Evolutionary conservation across 257 asterid species (phyloP).

Genomic region (Salvia rosmarinus): DNA sequence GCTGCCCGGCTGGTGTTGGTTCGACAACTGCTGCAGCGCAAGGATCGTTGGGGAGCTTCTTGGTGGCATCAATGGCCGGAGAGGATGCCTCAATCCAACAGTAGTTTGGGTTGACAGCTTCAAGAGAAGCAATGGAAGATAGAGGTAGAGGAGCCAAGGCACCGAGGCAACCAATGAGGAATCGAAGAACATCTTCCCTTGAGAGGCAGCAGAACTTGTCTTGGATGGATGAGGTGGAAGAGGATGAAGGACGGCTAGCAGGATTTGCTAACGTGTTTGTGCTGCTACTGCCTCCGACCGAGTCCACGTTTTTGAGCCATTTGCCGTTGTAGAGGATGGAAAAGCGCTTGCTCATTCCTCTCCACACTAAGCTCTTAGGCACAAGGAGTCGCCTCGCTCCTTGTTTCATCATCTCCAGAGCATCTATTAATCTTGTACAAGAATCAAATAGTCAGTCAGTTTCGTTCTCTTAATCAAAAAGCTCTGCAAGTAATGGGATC

Average conservation of each 20-base stretch:
- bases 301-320: conserved; percentile 74
- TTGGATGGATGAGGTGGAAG: conserved; percentile 58
- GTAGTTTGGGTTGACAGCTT: conserved; percentile 72
- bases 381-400: conserved; percentile 95
- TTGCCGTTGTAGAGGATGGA: conserved; percentile 82
- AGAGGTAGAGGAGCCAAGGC: conserved; percentile 97
- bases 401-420: conserved; percentile 97
- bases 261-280: conserved; percentile 36
- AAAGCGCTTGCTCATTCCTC: conserved; percentile 95
- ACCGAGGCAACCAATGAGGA: conserved; percentile 93
- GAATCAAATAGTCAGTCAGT: conserved; percentile 24
- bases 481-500: too few species aligned
- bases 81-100: conserved; percentile 61
- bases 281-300: conserved; percentile 45
- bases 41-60: conserved; percentile 64
- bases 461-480: too few species aligned
- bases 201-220: conserved; percentile 89
- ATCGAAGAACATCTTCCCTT: conserved; percentile 90
- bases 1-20: conserved; percentile 53
- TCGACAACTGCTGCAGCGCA: conserved; percentile 91
- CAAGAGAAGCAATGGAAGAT: conserved; percentile 73
- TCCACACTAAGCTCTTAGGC: conserved; percentile 82
- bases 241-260: conserved; percentile 54
- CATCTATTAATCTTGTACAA: conserved; percentile 83
- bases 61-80: conserved; percentile 71